A percentile compares a stretch with the other conserved stretches of the same genome.
These are phyloP conservation scores for Boletus edulis DNA, from an alignment of 768 basidiomycete species.

Conservation along the genomic window DNA sequence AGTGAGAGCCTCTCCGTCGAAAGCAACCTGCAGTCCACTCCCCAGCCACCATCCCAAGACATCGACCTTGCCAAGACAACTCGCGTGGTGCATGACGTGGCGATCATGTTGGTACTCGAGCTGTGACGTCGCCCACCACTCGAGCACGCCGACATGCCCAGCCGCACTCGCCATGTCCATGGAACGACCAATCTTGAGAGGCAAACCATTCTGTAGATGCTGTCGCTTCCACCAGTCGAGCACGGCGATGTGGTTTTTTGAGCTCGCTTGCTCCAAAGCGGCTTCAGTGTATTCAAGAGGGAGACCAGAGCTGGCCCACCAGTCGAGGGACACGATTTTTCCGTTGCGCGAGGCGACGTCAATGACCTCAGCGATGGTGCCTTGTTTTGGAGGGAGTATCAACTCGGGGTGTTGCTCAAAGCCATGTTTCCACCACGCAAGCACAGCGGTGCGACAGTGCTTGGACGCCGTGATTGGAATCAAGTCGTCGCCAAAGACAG, in stretches of 20 bases:
- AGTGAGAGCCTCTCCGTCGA: conserved; percentile 75
- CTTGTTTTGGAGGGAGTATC: conserved; percentile 51
- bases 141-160: conserved; percentile 70
- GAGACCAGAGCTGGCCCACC: conserved; percentile 73
- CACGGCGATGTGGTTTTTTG: conserved; percentile 72
- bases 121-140: conserved; percentile 83
- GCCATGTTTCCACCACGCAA: conserved; percentile 80
- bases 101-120: conserved; percentile 79
- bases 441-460: conserved; percentile 67
- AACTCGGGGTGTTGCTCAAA: conserved; percentile 60
- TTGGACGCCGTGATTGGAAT: conserved; percentile 78
- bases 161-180: conserved; percentile 85
- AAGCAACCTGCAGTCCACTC: conserved; percentile 73
- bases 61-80: conserved; percentile 75
- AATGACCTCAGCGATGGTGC: conserved; percentile 64
- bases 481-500: conserved; percentile 61
- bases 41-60: conserved; percentile 83
- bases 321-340: conserved; percentile 70
- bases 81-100: conserved; percentile 73
- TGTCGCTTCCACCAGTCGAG: conserved; percentile 84
- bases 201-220: conserved; percentile 44
- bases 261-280: conserved; percentile 75
- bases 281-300: conserved; percentile 75
- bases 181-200: conserved; percentile 78
- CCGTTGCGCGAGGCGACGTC: conserved; percentile 80